Evolutionary conservation across 345 rosid species (phyloP).

Genomic region (Citrus inodora): DNA sequence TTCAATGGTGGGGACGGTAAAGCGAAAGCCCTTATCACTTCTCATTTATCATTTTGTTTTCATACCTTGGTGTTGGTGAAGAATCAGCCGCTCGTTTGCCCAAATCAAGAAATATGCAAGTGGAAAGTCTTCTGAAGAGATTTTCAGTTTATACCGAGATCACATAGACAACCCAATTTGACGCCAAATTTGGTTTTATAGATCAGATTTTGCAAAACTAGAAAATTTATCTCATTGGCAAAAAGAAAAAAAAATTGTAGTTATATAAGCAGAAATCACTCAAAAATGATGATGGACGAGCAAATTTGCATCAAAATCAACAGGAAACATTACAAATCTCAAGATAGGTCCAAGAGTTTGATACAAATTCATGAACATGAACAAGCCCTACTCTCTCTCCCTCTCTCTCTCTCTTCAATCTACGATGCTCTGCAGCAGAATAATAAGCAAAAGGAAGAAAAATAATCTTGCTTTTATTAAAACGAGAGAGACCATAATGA

Average conservation of each 20-base stretch:
- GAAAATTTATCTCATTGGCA: too few species aligned
- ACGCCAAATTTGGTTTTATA: background rate
- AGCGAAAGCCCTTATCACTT: background rate
- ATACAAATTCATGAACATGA: conserved; percentile 20
- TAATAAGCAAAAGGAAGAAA: conserved; percentile 23
- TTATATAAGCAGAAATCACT: too few species aligned
- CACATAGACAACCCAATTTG: background rate
- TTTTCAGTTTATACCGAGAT: background rate
- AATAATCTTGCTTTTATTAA: conserved; percentile 27
- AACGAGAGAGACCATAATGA: conserved; percentile 22
- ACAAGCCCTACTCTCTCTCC: background rate
- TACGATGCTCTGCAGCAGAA: conserved; percentile 20
- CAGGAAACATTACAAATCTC: conserved; percentile 24
- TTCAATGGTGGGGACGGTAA: background rate
- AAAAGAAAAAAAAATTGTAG: too few species aligned
- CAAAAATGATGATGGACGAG: too few species aligned
- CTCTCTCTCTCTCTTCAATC: conserved; percentile 14
- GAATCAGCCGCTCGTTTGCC: background rate
- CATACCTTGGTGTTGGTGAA: background rate
- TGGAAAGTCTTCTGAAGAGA: background rate
- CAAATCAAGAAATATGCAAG: background rate
- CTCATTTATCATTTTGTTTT: background rate
- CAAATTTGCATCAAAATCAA: conserved; percentile 7
- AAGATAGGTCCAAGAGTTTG: conserved; percentile 13
- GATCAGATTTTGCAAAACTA: background rate